A percentile compares a stretch with the other conserved stretches of the same genome.
These are phyloP conservation scores for Hymenoscyphus repandus DNA, from an alignment of 2,329 filamentous ascomycete genomes.

Conservation along the genomic window DNA sequence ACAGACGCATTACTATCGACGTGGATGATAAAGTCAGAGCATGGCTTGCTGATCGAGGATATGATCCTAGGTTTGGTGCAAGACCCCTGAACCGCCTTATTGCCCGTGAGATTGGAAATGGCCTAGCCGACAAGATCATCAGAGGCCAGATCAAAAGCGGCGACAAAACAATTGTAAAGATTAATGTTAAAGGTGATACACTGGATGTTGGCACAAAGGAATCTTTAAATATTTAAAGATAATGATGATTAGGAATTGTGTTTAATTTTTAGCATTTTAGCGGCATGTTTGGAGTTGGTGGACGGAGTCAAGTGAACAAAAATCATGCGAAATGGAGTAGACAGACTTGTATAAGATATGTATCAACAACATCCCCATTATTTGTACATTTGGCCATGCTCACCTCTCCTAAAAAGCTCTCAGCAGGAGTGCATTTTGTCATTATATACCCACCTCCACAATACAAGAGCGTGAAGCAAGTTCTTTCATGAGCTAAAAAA, in stretches of 20 bases:
- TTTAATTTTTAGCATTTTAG: slow-evolving; percentile 2
- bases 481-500: too few relatives aligned
- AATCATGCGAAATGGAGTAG: too few relatives aligned
- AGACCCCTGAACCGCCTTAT: slow-evolving; percentile 88
- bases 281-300: slow-evolving; percentile 1
- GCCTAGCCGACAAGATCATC: slow-evolving; percentile 87
- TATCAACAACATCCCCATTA: too few relatives aligned
- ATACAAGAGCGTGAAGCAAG: too few relatives aligned
- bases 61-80: slow-evolving; percentile 87
- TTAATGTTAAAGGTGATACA: slow-evolving; percentile 57
- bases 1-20: slow-evolving; percentile 72
- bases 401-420: too few relatives aligned
- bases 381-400: too few relatives aligned
- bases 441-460: too few relatives aligned
- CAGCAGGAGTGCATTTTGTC: too few relatives aligned
- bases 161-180: slow-evolving; percentile 63
- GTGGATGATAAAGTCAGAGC: slow-evolving; percentile 68
- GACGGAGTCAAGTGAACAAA: too few relatives aligned
- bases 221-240: neutral
- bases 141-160: slow-evolving; percentile 73
- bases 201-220: slow-evolving; percentile 42
- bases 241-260: neutral
- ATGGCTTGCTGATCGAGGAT: slow-evolving; percentile 86
- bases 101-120: slow-evolving; percentile 82
- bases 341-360: too few relatives aligned